Base-by-base conservation (phyloP, 192 early-diverging fungal species). In the Coemansia sp. region DNA sequence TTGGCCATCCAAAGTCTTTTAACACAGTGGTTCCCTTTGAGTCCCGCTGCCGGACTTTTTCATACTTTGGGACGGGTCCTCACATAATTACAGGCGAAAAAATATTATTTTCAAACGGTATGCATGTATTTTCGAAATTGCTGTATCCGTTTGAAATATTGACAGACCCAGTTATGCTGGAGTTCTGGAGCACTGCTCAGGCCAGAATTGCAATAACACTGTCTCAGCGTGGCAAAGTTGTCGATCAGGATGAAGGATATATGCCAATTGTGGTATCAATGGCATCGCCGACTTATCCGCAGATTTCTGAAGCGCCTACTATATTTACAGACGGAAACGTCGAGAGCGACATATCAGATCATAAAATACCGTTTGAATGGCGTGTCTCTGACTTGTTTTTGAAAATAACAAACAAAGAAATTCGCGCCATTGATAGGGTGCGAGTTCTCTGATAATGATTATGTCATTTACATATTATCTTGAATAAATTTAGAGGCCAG, bases 181-280 rank as follows among this genome's bases (percentile, higher is more conserved):
- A 43, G 15, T 43, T 43, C 41, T 43, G 41, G 41, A 43, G 41
- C 15, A 43, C 41, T n/a, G 41, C 15, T 43, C 41, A 43, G 41
- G 41, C 14, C 14, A 43, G 41, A n/a, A 2, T 43, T 43, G 14
- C 41, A 11, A n/a, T 43, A 3, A 14, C 41, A 5, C 41, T 43
- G 41, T 43, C 41, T 43, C 41, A n/a, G 3, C 29, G 39, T 15
- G 52, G 62, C n/a, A 65, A 66, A 25, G 37, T 65, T 9, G 22
- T 68, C 10, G 72, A 68, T 38, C 56, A 52, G 29, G 72, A 74
- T 27, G 39, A 27, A 11, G 72, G 66, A 2, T 12, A 12, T 3
- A 68, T 74, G 61, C 52, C 25, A 1, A 59, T 74, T 11, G 66
- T 66, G 7, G 22, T 74, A 45, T 56, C 66, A 8, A 35, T 74